Base-by-base conservation (phyloP, 129 eudicot genomes). In the Scalesia atractyloides region DNA sequence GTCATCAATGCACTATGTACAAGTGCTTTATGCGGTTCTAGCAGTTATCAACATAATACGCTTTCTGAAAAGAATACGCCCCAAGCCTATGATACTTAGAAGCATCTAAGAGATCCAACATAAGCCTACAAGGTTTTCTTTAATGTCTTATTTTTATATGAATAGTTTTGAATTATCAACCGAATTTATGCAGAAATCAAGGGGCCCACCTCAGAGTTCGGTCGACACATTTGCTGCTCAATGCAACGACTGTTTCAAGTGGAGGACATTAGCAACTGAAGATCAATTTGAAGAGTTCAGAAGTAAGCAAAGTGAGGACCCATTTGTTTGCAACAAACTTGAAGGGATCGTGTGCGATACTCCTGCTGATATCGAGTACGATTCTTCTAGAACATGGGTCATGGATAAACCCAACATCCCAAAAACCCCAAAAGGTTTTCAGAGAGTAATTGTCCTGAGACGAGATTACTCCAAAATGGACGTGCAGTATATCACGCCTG, bases 381-480 rank as follows among this genome's bases (percentile, higher is more conserved):
- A 93, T 74, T 77, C 82, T 24, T 47, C 87, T 0, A 76, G 87
- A 12, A 82, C 81, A 0, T 93, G 88, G 98, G 87, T 82, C 36
- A 76, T 85, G 30, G 95, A 89, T 76, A 85, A 82, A 78, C 90
- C 96, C 14, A 81, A 82, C 70, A 65, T 83, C 68, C 96, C 95
- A 0, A 93, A 84, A 73, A 87, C 95, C 66, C 98, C 95, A 2
- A 53, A 70, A 34, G 92, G 96, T 9, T 87, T 90, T 66, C 82
- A 82, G 64, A 78, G 95, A 68, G 77, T 74, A 5, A 57, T 86
- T 37, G 75, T 73, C 26, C 34, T 88, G 62, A 70, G 96, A 58
- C 82, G 78, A 69, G 91, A 92, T 68, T 82, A 58, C 61, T 87
- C 98, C 13, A 85, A 84, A 76, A 24, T 89, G 88, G 98, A 92